Evolutionary conservation across 176 grass and related monocot species (phyloP).

Genomic region (Avena sativa): DNA sequence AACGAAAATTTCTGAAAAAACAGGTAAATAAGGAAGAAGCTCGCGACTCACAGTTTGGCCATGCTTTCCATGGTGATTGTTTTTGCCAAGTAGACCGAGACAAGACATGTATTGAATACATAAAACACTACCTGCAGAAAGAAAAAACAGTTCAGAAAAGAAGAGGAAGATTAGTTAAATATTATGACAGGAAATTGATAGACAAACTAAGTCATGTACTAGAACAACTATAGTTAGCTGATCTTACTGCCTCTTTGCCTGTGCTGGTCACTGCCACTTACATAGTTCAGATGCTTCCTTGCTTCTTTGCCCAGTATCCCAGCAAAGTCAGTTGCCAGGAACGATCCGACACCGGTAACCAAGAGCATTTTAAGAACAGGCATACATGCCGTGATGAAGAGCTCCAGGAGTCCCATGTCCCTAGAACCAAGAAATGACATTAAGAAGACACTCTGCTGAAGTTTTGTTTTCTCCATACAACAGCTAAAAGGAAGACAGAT

Average conservation of each 20-base stretch:
- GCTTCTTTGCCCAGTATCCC: constrained; percentile 66
- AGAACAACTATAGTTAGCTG: constrained; percentile 13
- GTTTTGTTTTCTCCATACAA: not conserved
- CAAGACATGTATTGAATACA: constrained; percentile 78
- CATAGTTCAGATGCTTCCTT: constrained; percentile 78
- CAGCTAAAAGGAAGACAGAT: too few species aligned
- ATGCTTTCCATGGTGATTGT: constrained; percentile 85
- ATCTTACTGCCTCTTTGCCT: not conserved
- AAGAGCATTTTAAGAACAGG: constrained; percentile 78
- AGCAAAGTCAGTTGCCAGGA: constrained; percentile 59
- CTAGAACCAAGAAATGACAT: not conserved
- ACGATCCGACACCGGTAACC: constrained; percentile 75
- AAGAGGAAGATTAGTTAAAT: not conserved
- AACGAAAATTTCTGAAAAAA: not conserved
- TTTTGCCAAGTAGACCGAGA: constrained; percentile 56
- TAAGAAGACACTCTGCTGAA: not conserved
- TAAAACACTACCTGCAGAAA: constrained; percentile 80
- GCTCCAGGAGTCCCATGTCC: constrained; percentile 63
- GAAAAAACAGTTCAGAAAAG: not conserved
- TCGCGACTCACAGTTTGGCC: constrained; percentile 58
- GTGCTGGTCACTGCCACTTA: constrained; percentile 32
- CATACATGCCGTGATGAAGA: constrained; percentile 76
- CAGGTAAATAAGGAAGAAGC: not conserved
- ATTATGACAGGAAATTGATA: not conserved
- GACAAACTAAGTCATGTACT: not conserved